A percentile compares a stretch with the other conserved stretches of the same genome.
phyloP scores from a whole-genome alignment of 2,329 filamentous ascomycete species.

The Fusarium subglutinans region DNA sequence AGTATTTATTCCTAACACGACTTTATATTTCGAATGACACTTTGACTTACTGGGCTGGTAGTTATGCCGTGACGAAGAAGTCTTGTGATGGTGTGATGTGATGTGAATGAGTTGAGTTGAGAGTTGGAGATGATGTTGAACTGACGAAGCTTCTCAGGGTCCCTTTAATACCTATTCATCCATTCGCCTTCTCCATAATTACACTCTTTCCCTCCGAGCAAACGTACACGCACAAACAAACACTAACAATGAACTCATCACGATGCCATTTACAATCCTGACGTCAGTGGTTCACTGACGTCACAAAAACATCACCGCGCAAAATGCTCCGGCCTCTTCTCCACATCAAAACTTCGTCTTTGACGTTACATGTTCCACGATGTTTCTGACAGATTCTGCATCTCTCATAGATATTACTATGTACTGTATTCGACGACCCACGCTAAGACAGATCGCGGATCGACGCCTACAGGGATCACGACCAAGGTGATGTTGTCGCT shows the following conservation, averaged over 20 bases:
- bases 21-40: neutral
- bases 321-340: slow-evolving; percentile 33
- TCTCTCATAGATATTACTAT: neutral
- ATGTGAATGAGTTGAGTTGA: neutral
- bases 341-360: slow-evolving; percentile 23
- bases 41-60: slow-evolving; percentile 2
- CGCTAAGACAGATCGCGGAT: slow-evolving; percentile 13
- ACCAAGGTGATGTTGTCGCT: slow-evolving; percentile 10
- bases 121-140: neutral
- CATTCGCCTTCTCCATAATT: neutral
- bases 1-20: neutral
- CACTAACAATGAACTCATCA: slow-evolving; percentile 8
- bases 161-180: slow-evolving; percentile 17
- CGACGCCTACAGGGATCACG: slow-evolving; percentile 5
- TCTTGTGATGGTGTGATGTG: neutral
- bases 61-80: slow-evolving; percentile 8
- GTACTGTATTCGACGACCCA: neutral
- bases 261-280: slow-evolving; percentile 23
- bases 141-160: neutral
- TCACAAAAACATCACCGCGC: slow-evolving; percentile 23
- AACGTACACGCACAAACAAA: neutral
- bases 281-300: slow-evolving; percentile 41
- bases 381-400: slow-evolving; percentile 22
- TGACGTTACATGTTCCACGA: neutral
- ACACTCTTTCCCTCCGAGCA: neutral